A percentile compares a stretch with the other conserved stretches of the same genome.
These are phyloP conservation scores for Coemansia sp. DNA, from an alignment of 192 early-diverging fungal genomes.

Conservation along the genomic window DNA sequence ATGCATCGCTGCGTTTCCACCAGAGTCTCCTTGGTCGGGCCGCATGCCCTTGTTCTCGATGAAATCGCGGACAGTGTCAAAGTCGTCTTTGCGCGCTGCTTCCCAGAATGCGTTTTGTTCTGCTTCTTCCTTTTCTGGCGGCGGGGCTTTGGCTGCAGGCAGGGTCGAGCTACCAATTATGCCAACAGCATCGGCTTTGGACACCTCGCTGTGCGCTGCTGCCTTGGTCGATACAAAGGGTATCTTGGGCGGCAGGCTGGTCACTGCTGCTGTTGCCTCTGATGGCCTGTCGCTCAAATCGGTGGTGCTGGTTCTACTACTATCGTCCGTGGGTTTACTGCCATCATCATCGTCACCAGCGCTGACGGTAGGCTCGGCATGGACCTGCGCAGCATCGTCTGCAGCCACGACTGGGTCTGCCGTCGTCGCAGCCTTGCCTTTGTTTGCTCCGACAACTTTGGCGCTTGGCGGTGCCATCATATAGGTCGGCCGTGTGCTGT, in stretches of 20 bases:
- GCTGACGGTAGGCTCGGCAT: background rate
- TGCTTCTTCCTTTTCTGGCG: conserved; percentile 9
- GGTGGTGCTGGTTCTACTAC: conserved; percentile 2
- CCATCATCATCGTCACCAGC: background rate
- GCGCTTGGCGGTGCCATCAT: background rate
- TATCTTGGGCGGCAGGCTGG: background rate
- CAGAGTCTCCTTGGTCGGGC: conserved; percentile 63
- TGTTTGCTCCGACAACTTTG: background rate
- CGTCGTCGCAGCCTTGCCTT: background rate
- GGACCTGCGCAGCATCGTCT: background rate
- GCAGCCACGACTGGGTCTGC: conserved; percentile 4
- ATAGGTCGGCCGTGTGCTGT: background rate
- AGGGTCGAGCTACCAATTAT: conserved; percentile 4
- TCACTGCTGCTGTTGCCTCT: background rate
- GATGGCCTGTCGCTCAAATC: background rate
- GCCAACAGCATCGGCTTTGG: conserved; percentile 23
- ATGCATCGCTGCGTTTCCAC: conserved; percentile 80
- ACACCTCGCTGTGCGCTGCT: conserved; percentile 27
- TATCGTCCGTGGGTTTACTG: background rate
- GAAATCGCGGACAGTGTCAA: conserved; percentile 59
- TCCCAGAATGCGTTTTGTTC: conserved; percentile 28
- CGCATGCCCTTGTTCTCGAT: conserved; percentile 60
- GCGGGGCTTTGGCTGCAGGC: background rate
- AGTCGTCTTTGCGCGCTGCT: conserved; percentile 73
- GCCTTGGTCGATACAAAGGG: conserved; percentile 14